These are phyloP conservation scores for Alopecurus myosuroides DNA, from an alignment of 176 grass and related monocot genomes.

Conservation along the genomic window DNA sequence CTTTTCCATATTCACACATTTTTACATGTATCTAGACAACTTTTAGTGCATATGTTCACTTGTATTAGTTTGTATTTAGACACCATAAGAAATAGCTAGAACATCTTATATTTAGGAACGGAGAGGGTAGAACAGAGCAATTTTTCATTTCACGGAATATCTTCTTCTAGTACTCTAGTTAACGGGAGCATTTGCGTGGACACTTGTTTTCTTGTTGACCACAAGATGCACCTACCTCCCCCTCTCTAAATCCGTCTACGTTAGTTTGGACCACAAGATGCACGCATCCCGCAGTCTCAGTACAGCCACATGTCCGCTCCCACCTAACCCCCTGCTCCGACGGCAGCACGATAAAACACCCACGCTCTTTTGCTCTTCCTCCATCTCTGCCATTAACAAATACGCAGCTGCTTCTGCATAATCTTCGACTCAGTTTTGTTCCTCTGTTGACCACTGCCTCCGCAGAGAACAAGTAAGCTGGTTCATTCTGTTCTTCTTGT, in stretches of 20 bases:
- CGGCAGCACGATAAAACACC: slow-evolving; percentile 1
- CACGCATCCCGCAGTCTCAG: background rate
- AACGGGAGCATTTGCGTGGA: background rate
- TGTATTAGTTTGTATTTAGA: no score
- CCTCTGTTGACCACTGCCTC: background rate
- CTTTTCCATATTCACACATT: no score
- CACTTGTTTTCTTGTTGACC: slow-evolving; percentile 14
- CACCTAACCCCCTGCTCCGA: background rate
- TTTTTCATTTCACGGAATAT: background rate
- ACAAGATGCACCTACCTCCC: slow-evolving; percentile 14
- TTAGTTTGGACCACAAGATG: background rate
- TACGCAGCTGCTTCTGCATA: background rate
- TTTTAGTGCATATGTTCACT: no score
- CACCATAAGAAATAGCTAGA: no score
- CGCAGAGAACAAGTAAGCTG: background rate
- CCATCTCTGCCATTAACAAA: background rate
- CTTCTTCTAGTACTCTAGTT: background rate
- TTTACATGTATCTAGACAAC: no score
- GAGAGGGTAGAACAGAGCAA: background rate
- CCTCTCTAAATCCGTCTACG: background rate
- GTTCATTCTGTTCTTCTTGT: background rate
- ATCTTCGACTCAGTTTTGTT: background rate
- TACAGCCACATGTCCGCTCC: background rate
- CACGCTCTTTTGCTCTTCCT: background rate
- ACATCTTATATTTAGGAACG: no score